phyloP scores from a whole-genome alignment of 2,329 filamentous ascomycete species.

The Scorias spongiosa region DNA sequence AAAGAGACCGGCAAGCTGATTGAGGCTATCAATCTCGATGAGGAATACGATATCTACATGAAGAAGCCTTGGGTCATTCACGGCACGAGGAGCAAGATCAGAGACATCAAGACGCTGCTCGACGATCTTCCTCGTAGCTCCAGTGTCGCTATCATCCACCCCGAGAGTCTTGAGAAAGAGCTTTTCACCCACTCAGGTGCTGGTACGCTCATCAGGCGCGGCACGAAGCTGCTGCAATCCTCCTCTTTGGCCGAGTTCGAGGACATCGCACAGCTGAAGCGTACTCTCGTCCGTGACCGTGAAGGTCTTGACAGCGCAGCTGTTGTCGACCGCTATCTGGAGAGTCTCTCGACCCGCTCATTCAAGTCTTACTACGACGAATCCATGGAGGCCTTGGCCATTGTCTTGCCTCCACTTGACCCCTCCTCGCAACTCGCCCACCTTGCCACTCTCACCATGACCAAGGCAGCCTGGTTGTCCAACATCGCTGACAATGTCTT shows the following conservation, averaged over 20 bases:
- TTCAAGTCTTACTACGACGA: constrained; percentile 96
- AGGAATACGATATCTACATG: constrained; percentile 90
- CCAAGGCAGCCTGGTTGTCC: constrained; percentile 84
- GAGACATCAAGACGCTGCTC: constrained; percentile 88
- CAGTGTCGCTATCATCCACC: constrained; percentile 94
- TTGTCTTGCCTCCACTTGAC: constrained; percentile 62
- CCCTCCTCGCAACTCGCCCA: constrained; percentile 59
- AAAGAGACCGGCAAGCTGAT: constrained; percentile 91
- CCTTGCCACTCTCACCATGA: constrained; percentile 80
- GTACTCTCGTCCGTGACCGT: constrained; percentile 65
- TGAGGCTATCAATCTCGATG: constrained; percentile 90
- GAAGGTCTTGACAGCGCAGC: constrained; percentile 68
- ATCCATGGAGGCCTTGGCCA: constrained; percentile 77
- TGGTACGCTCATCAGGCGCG: constrained; percentile 79
- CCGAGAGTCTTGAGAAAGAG: constrained; percentile 89
- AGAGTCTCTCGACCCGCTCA: constrained; percentile 57
- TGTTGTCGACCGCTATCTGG: constrained; percentile 74
- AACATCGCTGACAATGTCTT: constrained; percentile 95
- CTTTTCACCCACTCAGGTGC: constrained; percentile 92
- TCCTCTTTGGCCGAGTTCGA: constrained; percentile 58
- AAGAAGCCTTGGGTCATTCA: constrained; percentile 87
- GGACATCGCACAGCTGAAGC: constrained; percentile 62
- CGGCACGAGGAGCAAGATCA: constrained; percentile 91
- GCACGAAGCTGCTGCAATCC: constrained; percentile 71
- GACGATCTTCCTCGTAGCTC: constrained; percentile 80